Evolutionary conservation across 768 basidiomycete species (phyloP).

Genomic region (Boletus vinaceobasis): DNA sequence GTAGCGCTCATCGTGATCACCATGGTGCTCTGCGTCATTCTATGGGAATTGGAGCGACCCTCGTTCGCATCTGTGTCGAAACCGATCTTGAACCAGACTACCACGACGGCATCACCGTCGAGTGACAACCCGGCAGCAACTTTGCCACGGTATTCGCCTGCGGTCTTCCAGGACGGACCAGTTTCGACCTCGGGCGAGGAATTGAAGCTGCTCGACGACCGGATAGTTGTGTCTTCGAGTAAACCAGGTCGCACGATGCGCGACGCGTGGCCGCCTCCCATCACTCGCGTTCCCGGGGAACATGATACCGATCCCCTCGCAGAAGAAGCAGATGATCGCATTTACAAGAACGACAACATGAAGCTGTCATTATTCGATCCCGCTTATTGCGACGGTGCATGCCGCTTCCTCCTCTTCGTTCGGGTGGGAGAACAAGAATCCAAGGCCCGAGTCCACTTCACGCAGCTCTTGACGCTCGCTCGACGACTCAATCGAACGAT

Average conservation of each 20-base stretch:
- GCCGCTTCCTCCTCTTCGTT: constrained; percentile 48
- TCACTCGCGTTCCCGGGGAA: constrained; percentile 35
- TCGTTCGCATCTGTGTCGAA: constrained; percentile 2
- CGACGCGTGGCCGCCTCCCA: constrained; percentile 31
- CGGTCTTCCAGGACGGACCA: background rate
- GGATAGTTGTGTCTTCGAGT: background rate
- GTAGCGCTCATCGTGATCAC: constrained; percentile 17
- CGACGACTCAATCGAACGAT: constrained; percentile 49
- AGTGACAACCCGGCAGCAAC: background rate
- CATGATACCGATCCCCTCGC: background rate
- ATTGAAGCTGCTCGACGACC: background rate
- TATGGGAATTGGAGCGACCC: constrained; percentile 17
- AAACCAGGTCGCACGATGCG: background rate
- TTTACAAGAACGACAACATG: background rate
- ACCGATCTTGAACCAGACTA: background rate
- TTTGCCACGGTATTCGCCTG: background rate
- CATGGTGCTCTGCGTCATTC: constrained; percentile 21
- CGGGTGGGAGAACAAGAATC: constrained; percentile 57
- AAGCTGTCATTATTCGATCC: constrained; percentile 13
- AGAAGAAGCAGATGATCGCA: background rate
- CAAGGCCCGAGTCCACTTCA: constrained; percentile 53
- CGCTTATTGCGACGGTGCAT: constrained; percentile 27
- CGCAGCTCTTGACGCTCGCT: constrained; percentile 50
- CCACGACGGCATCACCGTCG: background rate
- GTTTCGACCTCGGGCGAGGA: background rate